phyloP scores from a whole-genome alignment of 208 protist species.

The Endotrypanum monterogeii region DNA sequence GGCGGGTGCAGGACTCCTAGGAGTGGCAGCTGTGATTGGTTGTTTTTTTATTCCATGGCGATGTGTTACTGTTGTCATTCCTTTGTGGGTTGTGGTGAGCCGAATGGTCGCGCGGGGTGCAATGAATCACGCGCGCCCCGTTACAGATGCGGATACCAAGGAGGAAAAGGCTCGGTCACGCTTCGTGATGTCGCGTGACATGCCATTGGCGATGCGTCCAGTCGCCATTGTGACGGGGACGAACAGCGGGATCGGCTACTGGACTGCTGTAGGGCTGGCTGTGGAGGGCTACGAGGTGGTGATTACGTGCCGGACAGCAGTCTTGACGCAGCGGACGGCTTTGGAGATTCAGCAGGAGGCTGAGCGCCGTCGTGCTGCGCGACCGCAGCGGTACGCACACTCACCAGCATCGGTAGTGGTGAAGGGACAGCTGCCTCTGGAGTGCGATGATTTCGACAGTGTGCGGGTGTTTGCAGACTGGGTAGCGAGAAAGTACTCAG shows the following conservation, averaged over 20 bases:
- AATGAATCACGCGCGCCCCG: conserved; percentile 44
- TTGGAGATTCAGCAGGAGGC: conserved; percentile 46
- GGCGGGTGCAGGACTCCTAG: conserved; percentile 22
- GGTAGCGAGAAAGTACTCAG: conserved; percentile 48
- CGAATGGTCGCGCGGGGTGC: conserved; percentile 58
- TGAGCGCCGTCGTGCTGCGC: conserved; percentile 26
- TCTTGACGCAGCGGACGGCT: conserved; percentile 56
- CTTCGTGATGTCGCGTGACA: conserved; percentile 54
- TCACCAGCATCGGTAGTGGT: conserved; percentile 51
- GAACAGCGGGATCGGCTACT: conserved; percentile 89
- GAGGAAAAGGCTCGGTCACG: conserved; percentile 13
- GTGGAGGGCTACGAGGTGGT: conserved; percentile 79
- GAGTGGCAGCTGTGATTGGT: neutral
- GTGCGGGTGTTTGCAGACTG: conserved; percentile 59
- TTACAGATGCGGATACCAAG: conserved; percentile 24
- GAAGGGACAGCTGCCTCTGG: conserved; percentile 54
- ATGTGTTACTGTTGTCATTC: conserved; percentile 2
- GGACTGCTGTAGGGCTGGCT: conserved; percentile 80
- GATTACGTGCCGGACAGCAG: conserved; percentile 70
- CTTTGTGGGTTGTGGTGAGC: conserved; percentile 45
- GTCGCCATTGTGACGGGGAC: conserved; percentile 92
- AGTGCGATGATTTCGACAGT: conserved; percentile 80
- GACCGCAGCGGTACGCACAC: conserved; percentile 41
- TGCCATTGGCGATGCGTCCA: conserved; percentile 53
- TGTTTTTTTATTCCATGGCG: conserved; percentile 8